Base-by-base conservation (phyloP, 768 basidiomycete genomes). In the Multifurca ochricompacta region DNA sequence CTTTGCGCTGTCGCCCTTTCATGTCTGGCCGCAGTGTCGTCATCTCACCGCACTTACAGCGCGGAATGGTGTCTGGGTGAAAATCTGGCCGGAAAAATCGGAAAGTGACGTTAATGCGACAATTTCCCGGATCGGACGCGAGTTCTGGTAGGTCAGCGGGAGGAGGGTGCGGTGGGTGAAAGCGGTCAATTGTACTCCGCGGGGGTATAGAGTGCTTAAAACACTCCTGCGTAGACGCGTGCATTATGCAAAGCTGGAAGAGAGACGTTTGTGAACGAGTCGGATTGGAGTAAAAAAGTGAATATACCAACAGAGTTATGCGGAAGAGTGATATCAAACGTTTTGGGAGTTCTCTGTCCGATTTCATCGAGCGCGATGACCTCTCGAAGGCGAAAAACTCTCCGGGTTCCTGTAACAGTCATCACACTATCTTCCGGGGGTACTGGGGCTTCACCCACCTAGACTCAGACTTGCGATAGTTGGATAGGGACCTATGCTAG, bases 81-180 rank as follows among this genome's bases (percentile, higher is more conserved):
- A 86, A 91, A 68, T 91, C 89, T 6, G 90, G 90, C 51, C 90
- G 78, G 60, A 84, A 91, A 64, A 91, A 91, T 14, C 90, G 77
- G 65, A 91, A 91, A 0, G 89, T 91, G 53, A 91, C 83, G 61
- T 91, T 91, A 63, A 91, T 89, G 28, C 54, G 19, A 44, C 54
- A 43, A 56, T 56, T 40, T 51, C 62, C 25, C 50, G 67, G 23
- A 62, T 66, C 53, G 39, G 64, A 48, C 18, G 44, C 11, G 30
- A 59, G 43, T 14, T 51, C 44, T 14, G 59, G 55, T 25, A 48
- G 21, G 35, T 50, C 32, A 18, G 46, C 21, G 8, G 48, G 45
- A 6, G 47, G 48, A 31, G 82, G 78, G 58, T 68, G 75, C 1
- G 75, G 64, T 4, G 89, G 87, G 30, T 76, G 77, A 65, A 80